phyloP scores from a whole-genome alignment of 2,329 filamentous ascomycete genomes.

The Sordariomycetes sp. region DNA sequence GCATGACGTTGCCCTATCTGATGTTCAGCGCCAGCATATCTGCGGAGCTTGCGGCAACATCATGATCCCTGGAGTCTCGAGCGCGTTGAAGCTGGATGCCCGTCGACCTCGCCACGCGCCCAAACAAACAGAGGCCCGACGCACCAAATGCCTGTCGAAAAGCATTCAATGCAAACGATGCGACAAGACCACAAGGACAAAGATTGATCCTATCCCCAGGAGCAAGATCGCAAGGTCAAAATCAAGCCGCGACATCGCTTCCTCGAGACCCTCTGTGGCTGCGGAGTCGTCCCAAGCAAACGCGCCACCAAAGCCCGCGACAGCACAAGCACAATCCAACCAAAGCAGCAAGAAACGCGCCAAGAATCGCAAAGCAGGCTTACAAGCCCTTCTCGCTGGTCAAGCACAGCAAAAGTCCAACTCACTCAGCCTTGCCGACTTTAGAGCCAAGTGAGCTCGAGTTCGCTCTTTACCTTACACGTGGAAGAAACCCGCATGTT shows the following conservation, averaged over 20 bases:
- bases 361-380: constrained; percentile 54
- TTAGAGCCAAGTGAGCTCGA: constrained; percentile 30
- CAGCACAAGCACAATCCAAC: constrained; percentile 28
- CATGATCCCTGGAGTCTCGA: constrained; percentile 41
- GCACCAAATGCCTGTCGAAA: constrained; percentile 20
- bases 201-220: constrained; percentile 23
- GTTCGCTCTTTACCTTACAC: neutral
- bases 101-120: constrained; percentile 2
- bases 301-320: neutral
- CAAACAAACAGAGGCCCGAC: neutral
- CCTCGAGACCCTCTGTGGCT: neutral
- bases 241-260: neutral
- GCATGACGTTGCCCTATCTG: constrained; percentile 31
- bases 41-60: constrained; percentile 55
- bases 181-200: constrained; percentile 29
- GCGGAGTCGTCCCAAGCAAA: neutral
- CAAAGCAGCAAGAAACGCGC: constrained; percentile 56
- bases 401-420: constrained; percentile 35
- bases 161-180: constrained; percentile 36
- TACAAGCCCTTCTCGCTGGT: constrained; percentile 53
- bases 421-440: constrained; percentile 44
- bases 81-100: constrained; percentile 27
- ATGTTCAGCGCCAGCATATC: constrained; percentile 41
- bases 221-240: neutral
- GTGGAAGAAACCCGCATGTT: neutral